Base-by-base conservation (phyloP, 2,329 filamentous ascomycete genomes). In the Colletotrichum costaricense region DNA sequence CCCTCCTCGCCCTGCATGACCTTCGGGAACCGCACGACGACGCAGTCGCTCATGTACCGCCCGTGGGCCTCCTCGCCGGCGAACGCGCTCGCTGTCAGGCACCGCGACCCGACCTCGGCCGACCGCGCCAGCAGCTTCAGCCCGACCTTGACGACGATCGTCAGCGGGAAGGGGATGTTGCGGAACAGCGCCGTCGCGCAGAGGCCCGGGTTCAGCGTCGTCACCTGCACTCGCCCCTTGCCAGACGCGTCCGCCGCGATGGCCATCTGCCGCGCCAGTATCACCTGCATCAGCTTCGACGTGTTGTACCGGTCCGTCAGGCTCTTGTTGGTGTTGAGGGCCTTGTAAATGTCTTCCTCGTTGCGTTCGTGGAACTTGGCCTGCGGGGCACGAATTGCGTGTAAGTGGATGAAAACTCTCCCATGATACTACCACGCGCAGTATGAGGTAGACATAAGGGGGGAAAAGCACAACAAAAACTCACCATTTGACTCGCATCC, bases 171-270 rank as follows among this genome's bases (percentile, higher is more conserved):
- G 8, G 78, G 75, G 3, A 79, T 66, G 59, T 77, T 62, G 49
- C 82, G 80, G 73, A 84, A 85, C n/a, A 86, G 78, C 52, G 81
- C 65, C 5, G 85, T 84, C 42, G 78, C 72, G 76, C 84, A 87
- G 30, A 86, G 77, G 0, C 84, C 85, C 1, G 85, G 85, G 63
- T 83, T 82, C 26, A 84, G 66, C 2, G 77, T 76, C 76, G 84
- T 87, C 69, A 86, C 65, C 11, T 83, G 77, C 19, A 87, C 78
- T 42, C 78, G 77, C 22, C 80, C 79, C 73, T 80, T 79, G 16
- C 73, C 77, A 8, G 80, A 79, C 35, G 75, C 76, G 49, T 81
- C 78, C 14, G 81, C 70, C 11, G 78, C 78, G 26, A 74, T 74
- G 9, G 84, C 84, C 2, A 87, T 80, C 42, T 81, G 76, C 49